phyloP scores from a whole-genome alignment of 2,329 filamentous ascomycete species.

The Fusarium pseudonygamai region DNA sequence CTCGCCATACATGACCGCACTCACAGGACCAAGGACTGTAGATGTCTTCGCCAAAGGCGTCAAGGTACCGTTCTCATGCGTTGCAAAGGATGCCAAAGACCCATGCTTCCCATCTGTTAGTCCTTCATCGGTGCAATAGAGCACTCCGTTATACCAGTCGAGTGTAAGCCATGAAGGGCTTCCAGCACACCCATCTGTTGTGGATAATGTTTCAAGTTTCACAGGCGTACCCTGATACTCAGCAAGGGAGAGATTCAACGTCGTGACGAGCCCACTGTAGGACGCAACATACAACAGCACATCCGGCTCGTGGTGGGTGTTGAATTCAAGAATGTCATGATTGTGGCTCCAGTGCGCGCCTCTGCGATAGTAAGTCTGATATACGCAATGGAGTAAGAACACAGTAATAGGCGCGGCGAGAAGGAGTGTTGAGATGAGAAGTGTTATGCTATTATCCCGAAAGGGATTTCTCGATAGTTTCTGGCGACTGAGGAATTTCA shows the following conservation, averaged over 20 bases:
- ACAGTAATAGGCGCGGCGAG: conserved; percentile 19
- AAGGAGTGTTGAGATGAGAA: conserved; percentile 24
- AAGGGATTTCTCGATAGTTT: neutral
- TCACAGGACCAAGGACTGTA: conserved; percentile 56
- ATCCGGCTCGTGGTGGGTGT: neutral
- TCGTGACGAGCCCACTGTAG: conserved; percentile 59
- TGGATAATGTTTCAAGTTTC: conserved; percentile 53
- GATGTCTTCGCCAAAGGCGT: conserved; percentile 48
- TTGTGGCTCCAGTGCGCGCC: conserved; percentile 14
- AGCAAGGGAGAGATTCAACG: conserved; percentile 53
- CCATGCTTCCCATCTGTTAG: conserved; percentile 55
- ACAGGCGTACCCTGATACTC: conserved; percentile 25
- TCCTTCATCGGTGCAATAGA: conserved; percentile 72
- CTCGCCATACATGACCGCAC: conserved; percentile 54
- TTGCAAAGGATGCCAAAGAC: conserved; percentile 55
- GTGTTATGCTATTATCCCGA: neutral
- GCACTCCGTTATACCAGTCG: conserved; percentile 56
- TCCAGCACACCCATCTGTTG: conserved; percentile 58
- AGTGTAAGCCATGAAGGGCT: conserved; percentile 70
- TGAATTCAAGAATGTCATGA: neutral
- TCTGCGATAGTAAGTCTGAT: conserved; percentile 13
- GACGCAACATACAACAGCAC: conserved; percentile 57
- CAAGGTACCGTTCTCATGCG: conserved; percentile 52
- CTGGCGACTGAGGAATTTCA: conserved; percentile 16
- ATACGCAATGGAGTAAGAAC: conserved; percentile 30